Evolutionary conservation across 2,329 filamentous ascomycete genomes (phyloP), one percentile per base, ranked within the genome.

Genomic region (Alternaria sp.): DNA sequence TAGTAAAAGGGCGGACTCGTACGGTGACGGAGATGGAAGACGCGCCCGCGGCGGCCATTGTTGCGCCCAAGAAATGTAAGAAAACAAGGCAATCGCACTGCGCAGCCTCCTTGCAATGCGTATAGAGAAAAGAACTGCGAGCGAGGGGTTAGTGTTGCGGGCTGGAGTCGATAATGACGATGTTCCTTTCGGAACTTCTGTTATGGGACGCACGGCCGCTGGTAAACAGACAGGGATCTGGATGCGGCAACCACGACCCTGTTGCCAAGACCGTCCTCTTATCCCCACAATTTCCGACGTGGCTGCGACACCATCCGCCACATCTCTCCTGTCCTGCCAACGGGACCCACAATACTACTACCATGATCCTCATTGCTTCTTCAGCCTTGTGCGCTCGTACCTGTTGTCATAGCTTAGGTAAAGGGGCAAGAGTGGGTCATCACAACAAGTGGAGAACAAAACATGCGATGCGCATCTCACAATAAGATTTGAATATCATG

Each of bases 1-100:
- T 97, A 12, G 88, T 90, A 71, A 90, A 90, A 22, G 88, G 88
- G 62, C 88, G 84, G 51, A 90, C 87, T 78, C 87, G 82, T 65
- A 90, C 86, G 49, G 81, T 79, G 67, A 84, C 82, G 60, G 80
- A 78, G 69, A 84, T 84, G 68, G 81, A 83, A 61, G 81, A 82
- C 54, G 82, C 81, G 75, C 81, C 82, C 64, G 79, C 80, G 65
- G 70, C 69, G 65, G 73, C 75, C 75, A 77, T 78, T 57, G 22
- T 68, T 54, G 70, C 65, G 67, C 66, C 65, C 58, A 59, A 57
- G 54, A 52, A 43, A 56, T 54, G 52, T 52, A 30, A 57, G 32
- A 52, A 55, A 32, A 22, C 22, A 48, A 51, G 57, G 46, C 47
- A 58, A 57, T 57, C 51, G 51, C 56, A 54, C 64, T 65, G 55